Evolutionary conservation across 345 rosid genomes (phyloP).

Genomic region (Dovyalis caffra): DNA sequence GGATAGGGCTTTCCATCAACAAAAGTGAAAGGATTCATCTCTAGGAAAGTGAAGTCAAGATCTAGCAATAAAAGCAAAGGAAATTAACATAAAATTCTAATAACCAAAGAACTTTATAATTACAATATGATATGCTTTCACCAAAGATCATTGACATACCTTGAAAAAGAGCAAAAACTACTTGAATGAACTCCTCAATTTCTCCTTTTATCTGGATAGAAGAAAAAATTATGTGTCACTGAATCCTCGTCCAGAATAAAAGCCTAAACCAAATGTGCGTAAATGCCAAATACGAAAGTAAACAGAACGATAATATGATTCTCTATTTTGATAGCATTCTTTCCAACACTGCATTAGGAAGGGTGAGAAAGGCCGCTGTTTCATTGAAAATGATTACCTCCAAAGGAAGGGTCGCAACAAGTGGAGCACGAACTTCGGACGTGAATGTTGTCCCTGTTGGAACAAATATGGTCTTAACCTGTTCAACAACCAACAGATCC

Average conservation of each 20-base stretch:
- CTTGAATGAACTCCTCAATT: conserved; percentile 50
- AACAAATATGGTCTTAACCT: conserved; percentile 83
- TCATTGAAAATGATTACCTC: conserved; percentile 51
- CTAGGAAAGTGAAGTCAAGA: conserved; percentile 96
- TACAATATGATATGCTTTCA: neutral
- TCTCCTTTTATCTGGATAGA: conserved; percentile 54
- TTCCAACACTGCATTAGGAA: neutral
- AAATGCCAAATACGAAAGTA: neutral
- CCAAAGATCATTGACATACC: conserved; percentile 38
- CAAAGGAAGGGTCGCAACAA: conserved; percentile 86
- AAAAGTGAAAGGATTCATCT: conserved; percentile 96
- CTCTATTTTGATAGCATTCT: neutral
- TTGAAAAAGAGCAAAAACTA: conserved; percentile 71
- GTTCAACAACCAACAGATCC: conserved; percentile 18
- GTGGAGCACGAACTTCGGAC: conserved; percentile 78
- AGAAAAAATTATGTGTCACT: conserved; percentile 11
- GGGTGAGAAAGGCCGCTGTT: neutral
- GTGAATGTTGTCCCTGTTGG: conserved; percentile 65
- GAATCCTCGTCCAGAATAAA: neutral
- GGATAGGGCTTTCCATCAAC: conserved; percentile 96
- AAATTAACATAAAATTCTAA: conserved; percentile 15
- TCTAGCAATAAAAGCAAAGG: conserved; percentile 38
- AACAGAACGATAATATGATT: neutral
- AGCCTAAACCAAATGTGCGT: neutral
- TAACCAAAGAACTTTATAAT: neutral